Evolutionary conservation across 768 basidiomycete species (phyloP), one percentile per base, ranked within the genome.

Genomic region (Macrolepiota albuminosa): DNA sequence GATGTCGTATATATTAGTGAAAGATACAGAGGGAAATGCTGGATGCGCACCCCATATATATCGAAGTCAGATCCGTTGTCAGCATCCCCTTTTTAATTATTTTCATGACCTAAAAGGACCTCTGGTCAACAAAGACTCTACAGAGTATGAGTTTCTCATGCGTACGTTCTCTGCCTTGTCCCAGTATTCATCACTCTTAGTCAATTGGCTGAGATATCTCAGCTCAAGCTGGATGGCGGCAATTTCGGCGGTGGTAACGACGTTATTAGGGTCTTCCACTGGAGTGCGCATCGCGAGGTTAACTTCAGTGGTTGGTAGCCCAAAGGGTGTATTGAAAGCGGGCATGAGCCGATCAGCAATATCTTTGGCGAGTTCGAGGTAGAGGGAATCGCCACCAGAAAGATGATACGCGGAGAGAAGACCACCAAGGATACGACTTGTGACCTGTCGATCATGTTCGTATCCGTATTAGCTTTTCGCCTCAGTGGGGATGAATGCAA

Each of bases 341-440:
- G 89, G 86, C 14, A 96, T 71, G 21, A 98, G 81, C 26, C 95
- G 84, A 65, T 93, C 87, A 4, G 85, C 95, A 4, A 98, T 84
- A 55, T 98, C 94, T 14, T 77, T 75, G 0, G 96, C 93, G 58
- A 85, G 85, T 56, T 87, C 79, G 29, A 97, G 82, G 71, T 84
- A 95, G 14, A 96, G 69, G 10, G 75, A 64, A 63, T 95, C 90
- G 50, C 84, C 78, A 3, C 72, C 79, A 2, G 91, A 87, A n/a
- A 97, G 82, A 66, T 94, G 85, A 67, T 93, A 87, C 0, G 93
- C 88, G 1, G 95, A 87, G 13, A 98, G 78, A 2, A 98, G 83
- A 2, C 96, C 96, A 1, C 96, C 96, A 6, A 98, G 79, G 9
- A 97, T 82, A 33, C 95, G 89, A 57, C 95, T 97, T 0, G 95